phyloP scores from a whole-genome alignment of 1,139 yeast species.

The Saccharomyces pastorianus region DNA sequence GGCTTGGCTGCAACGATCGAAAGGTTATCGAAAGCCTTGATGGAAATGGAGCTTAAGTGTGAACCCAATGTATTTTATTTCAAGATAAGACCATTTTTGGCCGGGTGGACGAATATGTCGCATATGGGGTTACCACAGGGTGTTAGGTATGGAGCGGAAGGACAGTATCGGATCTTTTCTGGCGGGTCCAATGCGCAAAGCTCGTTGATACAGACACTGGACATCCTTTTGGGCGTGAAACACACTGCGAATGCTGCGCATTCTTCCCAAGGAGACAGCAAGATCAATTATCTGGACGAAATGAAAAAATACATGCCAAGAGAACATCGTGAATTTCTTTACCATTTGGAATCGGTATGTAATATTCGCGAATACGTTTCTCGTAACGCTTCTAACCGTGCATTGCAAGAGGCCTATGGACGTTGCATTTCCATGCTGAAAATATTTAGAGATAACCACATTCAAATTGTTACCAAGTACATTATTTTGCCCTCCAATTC shows the following conservation, averaged over 20 bases:
- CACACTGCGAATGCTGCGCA: conserved; percentile 70
- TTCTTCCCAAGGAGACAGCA: conserved; percentile 18
- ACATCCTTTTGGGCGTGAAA: conserved; percentile 63
- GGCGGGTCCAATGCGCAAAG: conserved; percentile 96
- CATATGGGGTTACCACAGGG: conserved; percentile 79
- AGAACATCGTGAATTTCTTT: conserved; percentile 66
- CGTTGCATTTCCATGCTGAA: conserved; percentile 87
- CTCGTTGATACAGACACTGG: conserved; percentile 79
- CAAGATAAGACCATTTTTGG: conserved; percentile 79
- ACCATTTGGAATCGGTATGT: conserved; percentile 48
- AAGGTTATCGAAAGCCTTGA: conserved; percentile 60
- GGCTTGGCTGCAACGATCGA: conserved; percentile 63
- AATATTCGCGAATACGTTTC: conserved; percentile 58
- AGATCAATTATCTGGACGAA: conserved; percentile 54
- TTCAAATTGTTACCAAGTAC: conserved; percentile 83
- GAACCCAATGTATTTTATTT: conserved; percentile 88
- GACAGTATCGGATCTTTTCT: conserved; percentile 50
- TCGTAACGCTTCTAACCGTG: conserved; percentile 41
- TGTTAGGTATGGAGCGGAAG: conserved; percentile 64
- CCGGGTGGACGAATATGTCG: conserved; percentile 92
- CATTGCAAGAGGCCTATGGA: conserved; percentile 63
- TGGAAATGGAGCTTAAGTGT: conserved; percentile 88
- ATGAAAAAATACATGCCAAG: conserved; percentile 90
- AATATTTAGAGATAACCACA: conserved; percentile 83
- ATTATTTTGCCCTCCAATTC: conserved; percentile 69